Evolutionary conservation across 78 protist species (phyloP), one percentile per base, ranked within the genome.

Genomic region (Cyanophora paradoxa): DNA sequence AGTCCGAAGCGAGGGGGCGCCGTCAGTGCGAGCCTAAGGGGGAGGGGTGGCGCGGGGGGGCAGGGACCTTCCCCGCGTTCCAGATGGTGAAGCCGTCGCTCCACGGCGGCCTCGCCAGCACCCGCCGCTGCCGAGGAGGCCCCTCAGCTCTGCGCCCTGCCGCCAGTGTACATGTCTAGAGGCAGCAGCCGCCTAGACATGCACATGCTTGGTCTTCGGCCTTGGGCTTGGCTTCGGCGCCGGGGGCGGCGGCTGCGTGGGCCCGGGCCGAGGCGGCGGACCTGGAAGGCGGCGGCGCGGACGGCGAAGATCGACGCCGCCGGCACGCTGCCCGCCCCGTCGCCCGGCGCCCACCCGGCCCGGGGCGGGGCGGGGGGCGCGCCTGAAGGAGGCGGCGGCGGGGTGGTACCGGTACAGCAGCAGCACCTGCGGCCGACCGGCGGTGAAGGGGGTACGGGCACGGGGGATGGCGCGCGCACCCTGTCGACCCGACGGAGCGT

Each of bases 51-150:
- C n/a, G n/a, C n/a, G n/a, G n/a, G n/a, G n/a, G n/a, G n/a, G n/a
- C n/a, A n/a, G n/a, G n/a, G n/a, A n/a, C 70, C n/a, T 36, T 30
- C 20, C 70, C 70, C 4, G 70, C 70, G 54, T 52, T 52, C 70
- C 70, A 64, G 24, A 64, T 26, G n/a, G 70, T n/a, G 54, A 64
- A 64, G 46, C 54, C 17, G 13, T 48, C 1, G 37, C 48, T 24
- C 33, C 48, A 1, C 36, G 36, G 36, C n/a, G 6, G 28, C 19
- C 4, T 31, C 10, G 7, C 2, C 16, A 64, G 70, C 54, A 40
- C 54, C 22, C 13, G 13, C 26, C 36, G 11, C 70, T 64, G 54
- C 36, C 36, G 19, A 11, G 11, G 52, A 13, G 3, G 19, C 52
- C 52, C n/a, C 52, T 13, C 52, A 44, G 2, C 19, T 44, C 20